Evolutionary conservation across 371 early-diverging fungal genomes (phyloP).

Genomic region (Rhizomucor miehei): DNA sequence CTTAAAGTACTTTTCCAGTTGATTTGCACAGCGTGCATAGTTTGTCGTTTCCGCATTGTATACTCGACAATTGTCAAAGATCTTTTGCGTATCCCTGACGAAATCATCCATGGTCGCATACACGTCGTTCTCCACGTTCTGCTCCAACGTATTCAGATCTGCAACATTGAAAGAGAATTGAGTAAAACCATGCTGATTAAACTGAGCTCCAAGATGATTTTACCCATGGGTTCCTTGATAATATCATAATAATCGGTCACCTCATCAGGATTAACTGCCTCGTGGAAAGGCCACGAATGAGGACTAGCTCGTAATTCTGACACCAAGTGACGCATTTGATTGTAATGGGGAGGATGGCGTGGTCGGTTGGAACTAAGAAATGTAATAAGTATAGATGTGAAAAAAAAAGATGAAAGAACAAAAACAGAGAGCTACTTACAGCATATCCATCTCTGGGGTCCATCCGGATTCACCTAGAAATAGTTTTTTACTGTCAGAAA

Average conservation of each 20-base stretch:
- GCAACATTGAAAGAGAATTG: background rate
- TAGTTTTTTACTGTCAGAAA: background rate
- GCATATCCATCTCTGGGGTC: constrained; percentile 81
- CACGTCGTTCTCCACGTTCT: constrained; percentile 52
- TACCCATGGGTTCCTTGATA: constrained; percentile 99
- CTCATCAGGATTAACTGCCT: constrained; percentile 91
- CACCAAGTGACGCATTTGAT: constrained; percentile 73
- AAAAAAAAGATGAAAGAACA: background rate
- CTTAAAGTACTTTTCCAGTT: constrained; percentile 48
- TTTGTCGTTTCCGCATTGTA: constrained; percentile 65
- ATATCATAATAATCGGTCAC: constrained; percentile 97
- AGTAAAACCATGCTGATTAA: background rate
- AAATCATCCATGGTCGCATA: constrained; percentile 45
- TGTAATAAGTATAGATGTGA: background rate
- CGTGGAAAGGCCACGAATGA: constrained; percentile 96
- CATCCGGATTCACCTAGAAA: constrained; percentile 83
- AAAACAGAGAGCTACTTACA: constrained; percentile 24
- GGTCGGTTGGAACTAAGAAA: constrained; percentile 50
- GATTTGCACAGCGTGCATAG: constrained; percentile 64
- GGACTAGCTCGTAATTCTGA: constrained; percentile 76
- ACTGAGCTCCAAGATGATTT: constrained; percentile 5
- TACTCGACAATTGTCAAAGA: constrained; percentile 59
- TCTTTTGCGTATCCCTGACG: constrained; percentile 46
- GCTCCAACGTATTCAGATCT: constrained; percentile 62
- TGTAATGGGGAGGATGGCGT: constrained; percentile 54